phyloP scores from a whole-genome alignment of 106 monocot genomes.

The Agapanthus africanus region DNA sequence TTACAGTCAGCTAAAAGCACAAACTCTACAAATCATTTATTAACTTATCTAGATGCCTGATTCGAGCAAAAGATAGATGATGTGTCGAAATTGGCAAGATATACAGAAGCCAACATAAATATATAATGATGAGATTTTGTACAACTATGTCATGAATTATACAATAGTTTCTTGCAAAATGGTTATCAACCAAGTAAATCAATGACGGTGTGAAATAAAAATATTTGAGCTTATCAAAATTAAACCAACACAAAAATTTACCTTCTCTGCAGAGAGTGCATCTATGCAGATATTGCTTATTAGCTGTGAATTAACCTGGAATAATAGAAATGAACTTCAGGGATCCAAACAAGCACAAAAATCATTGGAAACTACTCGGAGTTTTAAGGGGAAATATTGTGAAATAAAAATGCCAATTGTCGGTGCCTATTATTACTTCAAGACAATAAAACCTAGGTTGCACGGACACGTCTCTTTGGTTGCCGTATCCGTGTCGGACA shows the following conservation, averaged over 20 bases:
- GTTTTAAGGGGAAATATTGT: not conserved
- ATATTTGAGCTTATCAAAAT: not conserved
- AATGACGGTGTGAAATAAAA: too few relatives aligned
- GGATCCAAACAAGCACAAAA: not conserved
- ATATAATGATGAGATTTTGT: not conserved
- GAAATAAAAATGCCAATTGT: not conserved
- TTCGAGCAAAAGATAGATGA: not conserved
- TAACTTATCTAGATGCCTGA: not conserved
- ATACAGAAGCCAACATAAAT: not conserved
- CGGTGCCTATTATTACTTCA: not conserved
- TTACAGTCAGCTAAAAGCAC: not conserved
- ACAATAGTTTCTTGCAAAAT: too few relatives aligned
- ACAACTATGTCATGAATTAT: not conserved
- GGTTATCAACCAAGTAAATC: too few relatives aligned
- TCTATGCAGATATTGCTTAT: conserved; percentile 61
- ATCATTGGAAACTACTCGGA: not conserved
- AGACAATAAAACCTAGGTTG: not conserved
- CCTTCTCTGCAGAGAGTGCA: conserved; percentile 65
- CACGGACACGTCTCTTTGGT: too few relatives aligned
- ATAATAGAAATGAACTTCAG: not conserved
- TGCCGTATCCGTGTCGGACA: too few relatives aligned
- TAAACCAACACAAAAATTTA: conserved; percentile 6
- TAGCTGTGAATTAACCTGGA: conserved; percentile 63
- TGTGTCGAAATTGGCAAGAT: not conserved
- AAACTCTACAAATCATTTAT: not conserved